Evolutionary conservation across 257 asterid species (phyloP), one percentile per base, ranked within the genome.

Genomic region (Plantago elongata): DNA sequence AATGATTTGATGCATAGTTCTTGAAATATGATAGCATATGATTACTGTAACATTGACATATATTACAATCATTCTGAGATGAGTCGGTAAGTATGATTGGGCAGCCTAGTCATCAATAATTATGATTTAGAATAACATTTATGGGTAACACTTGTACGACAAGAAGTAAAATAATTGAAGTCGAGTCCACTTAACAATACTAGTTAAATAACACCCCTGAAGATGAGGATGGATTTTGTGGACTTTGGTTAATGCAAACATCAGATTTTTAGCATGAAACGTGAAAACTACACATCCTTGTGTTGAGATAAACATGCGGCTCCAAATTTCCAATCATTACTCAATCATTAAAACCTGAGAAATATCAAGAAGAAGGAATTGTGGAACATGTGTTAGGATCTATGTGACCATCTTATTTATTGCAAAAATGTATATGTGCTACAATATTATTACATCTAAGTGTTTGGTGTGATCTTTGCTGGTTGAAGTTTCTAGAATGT

Each of bases 91-190:
- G 29, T 16, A 62, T 77, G 73, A 77, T 69, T 68, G 76, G 71
- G 61, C 40, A 59, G 80, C 74, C 80, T 70, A 45, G 54, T 73
- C 72, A 47, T 57, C 54, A 34, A 51, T 13, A 56, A 52, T 45
- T 11, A 30, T 8, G 51, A 6, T 10, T 13, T 3, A 49, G 46
- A 61, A 34, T 12, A 34, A 60, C 48, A 56, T 57, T 7, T 48
- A 64, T 56, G 57, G 55, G 73, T 55, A 75, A 75, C 84, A 75
- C 77, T 61, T 79, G 83, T 74, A 14, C 48, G 62, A 69, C 65
- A 65, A 50, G 54, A 64, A 67, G 29, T 18, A 43, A n/a, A 63
- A 61, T 42, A 58, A 45, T 58, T 48, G 60, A 40, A 48, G 3
- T 13, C 4, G 1, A 9, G 18, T 51, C 27, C 57, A 17, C 27